Base-by-base conservation (phyloP, 2,329 filamentous ascomycete species). In the Penicillium verrucosum region DNA sequence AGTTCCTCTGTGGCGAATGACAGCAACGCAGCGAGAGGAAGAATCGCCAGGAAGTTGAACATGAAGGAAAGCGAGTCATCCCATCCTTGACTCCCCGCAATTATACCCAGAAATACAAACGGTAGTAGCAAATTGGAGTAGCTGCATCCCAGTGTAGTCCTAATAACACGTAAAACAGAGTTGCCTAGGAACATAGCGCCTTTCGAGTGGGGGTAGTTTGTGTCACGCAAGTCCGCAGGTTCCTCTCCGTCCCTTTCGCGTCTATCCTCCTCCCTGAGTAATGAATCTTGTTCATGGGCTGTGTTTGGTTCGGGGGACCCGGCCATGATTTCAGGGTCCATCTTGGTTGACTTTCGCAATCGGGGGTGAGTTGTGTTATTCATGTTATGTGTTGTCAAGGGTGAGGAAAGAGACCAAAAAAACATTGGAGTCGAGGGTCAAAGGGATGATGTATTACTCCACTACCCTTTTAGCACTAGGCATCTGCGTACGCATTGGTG, bases 121-220 rank as follows among this genome's bases (percentile, higher is more conserved):
- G 94, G 56, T 18, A 94, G 77, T 18, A 95, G 75, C 29, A 93
- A 69, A 68, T 95, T 95, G 76, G 93, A 87, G 82, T 88, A 93
- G 3, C 89, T 91, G 63, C 82, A 85, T 64, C 92, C 82, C 6
- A 92, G 67, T 0, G 89, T 47, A 14, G 18, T 40, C 43, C 48
- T 58, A 4, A 60, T 3, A n/a, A 57, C 50, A 25, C 38, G 23
- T 21, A 53, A 18, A 18, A 46, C 41, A 23, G 41, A 46, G 34
- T 38, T 89, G n/a, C 86, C 83, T 64, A 84, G 82, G 41, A 44
- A 43, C 25, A 54, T 34, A 36, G 8, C 16, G 36, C 21, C 36
- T 6, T 37, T 51, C 23, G 11, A 11, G 11, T 23, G 10, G 27
- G 29, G 34, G 23, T n/a, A 14, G 29, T 23, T 41, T 29, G 37